A percentile compares a stretch with the other conserved stretches of the same genome.
phyloP scores from a whole-genome alignment of 805 yeast species.

The Geotrichum ghanense region DNA sequence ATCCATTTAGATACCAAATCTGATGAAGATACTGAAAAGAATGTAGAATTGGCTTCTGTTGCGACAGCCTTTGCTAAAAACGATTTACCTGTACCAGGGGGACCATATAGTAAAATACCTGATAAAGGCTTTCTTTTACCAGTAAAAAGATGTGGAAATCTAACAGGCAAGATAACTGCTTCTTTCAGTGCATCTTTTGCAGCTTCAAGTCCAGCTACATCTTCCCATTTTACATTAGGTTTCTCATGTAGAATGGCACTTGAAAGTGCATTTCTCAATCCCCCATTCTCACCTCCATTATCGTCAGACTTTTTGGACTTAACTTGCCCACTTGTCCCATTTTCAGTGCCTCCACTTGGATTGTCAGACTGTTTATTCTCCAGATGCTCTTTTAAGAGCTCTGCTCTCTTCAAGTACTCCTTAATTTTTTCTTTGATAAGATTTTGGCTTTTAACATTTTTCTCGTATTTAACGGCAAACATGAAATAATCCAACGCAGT shows the following conservation, averaged over 20 bases:
- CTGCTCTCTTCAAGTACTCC: conserved; percentile 87
- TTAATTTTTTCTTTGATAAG: conserved; percentile 79
- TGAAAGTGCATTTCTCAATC: conserved; percentile 77
- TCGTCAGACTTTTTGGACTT: conserved; percentile 34
- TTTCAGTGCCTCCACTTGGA: conserved; percentile 40
- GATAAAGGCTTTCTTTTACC: conserved; percentile 90
- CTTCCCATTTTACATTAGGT: conserved; percentile 90
- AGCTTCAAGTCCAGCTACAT: conserved; percentile 88
- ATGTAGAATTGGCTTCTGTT: conserved; percentile 94
- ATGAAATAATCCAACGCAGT: conserved; percentile 89
- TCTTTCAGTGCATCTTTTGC: conserved; percentile 96
- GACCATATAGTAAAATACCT: conserved; percentile 82
- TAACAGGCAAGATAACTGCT: conserved; percentile 92
- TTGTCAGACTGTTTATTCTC: conserved; percentile 42
- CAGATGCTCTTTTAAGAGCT: conserved; percentile 80
- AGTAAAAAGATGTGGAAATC: conserved; percentile 88
- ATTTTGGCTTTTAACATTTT: conserved; percentile 80
- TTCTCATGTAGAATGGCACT: conserved; percentile 86
- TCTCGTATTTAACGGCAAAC: conserved; percentile 92
- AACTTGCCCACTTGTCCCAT: conserved; percentile 50
- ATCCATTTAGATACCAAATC: conserved; percentile 97
- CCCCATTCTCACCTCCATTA: conserved; percentile 50
- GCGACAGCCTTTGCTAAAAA: conserved; percentile 97
- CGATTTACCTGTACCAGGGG: conserved; percentile 98
- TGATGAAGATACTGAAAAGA: conserved; percentile 90